These are phyloP conservation scores for Colletotrichum musicola DNA, from an alignment of 2,329 filamentous ascomycete species.

Conservation along the genomic window DNA sequence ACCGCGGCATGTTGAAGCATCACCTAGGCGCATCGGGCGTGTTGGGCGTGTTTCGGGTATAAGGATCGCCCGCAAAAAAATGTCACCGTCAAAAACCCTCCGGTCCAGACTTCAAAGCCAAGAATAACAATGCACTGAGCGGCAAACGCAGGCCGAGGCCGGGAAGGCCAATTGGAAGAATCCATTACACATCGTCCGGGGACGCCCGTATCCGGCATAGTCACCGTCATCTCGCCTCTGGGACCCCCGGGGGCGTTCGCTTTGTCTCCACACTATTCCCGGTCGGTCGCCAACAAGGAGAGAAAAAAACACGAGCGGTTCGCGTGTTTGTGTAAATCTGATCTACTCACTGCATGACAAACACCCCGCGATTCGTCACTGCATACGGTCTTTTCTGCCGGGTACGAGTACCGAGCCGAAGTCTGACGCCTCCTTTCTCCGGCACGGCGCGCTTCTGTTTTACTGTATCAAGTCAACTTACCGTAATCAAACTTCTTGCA, in stretches of 20 bases:
- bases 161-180: slow-evolving; percentile 19
- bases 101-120: background rate
- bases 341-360: too few relatives aligned
- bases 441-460: too few relatives aligned
- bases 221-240: background rate
- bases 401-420: too few relatives aligned
- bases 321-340: too few relatives aligned
- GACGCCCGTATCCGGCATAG: slow-evolving; percentile 9
- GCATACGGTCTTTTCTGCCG: slow-evolving; percentile 1
- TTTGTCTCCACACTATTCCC: slow-evolving; percentile 19
- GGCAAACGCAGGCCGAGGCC: background rate
- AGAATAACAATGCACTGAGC: background rate
- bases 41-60: slow-evolving; percentile 13
- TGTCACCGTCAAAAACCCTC: background rate
- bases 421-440: too few relatives aligned
- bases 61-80: background rate
- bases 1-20: background rate
- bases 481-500: background rate
- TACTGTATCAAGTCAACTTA: too few relatives aligned
- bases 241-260: background rate
- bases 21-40: background rate
- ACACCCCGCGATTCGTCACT: slow-evolving; percentile 2
- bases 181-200: slow-evolving; percentile 24
- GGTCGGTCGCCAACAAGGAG: background rate
- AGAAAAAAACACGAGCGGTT: background rate